Evolutionary conservation across 441 rosid species (phyloP).

Genomic region (Aquilaria agallochum): DNA sequence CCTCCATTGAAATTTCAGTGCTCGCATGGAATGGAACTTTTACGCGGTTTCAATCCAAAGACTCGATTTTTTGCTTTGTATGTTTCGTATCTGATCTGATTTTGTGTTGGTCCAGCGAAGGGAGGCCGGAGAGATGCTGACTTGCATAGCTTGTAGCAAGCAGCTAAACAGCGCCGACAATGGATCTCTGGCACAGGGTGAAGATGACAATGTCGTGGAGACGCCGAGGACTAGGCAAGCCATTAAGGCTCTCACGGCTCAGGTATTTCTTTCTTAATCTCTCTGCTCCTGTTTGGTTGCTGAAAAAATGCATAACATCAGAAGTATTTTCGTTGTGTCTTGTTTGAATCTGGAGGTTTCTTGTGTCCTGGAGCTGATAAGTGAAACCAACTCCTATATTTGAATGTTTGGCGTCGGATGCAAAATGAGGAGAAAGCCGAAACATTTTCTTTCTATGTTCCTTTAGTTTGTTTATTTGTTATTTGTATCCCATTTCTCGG

Average conservation of each 20-base stretch:
- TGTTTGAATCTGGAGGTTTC: constrained; percentile 19
- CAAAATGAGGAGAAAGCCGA: constrained; percentile 5
- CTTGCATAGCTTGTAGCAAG: constrained; percentile 82
- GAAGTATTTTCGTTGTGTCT: constrained; percentile 4
- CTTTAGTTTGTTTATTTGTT: background rate
- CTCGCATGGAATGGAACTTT: background rate
- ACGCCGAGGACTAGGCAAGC: constrained; percentile 77
- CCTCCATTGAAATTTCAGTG: background rate
- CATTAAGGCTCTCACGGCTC: constrained; percentile 63
- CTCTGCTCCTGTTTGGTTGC: constrained; percentile 14
- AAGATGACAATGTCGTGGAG: constrained; percentile 37
- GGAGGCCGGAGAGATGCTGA: constrained; percentile 47
- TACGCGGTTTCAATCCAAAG: too few species aligned
- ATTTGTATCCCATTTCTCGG: constrained; percentile 6
- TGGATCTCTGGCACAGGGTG: constrained; percentile 55
- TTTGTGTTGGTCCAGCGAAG: constrained; percentile 10
- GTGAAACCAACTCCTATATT: background rate
- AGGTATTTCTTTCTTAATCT: constrained; percentile 29
- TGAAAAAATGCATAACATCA: constrained; percentile 15
- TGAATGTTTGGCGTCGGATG: constrained; percentile 5
- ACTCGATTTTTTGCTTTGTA: constrained; percentile 3
- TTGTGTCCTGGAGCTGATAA: background rate
- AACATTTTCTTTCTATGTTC: background rate
- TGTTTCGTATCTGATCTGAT: constrained; percentile 26
- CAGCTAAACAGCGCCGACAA: constrained; percentile 32